phyloP scores from a whole-genome alignment of 345 rosid genomes.

The Murraya koenigii region DNA sequence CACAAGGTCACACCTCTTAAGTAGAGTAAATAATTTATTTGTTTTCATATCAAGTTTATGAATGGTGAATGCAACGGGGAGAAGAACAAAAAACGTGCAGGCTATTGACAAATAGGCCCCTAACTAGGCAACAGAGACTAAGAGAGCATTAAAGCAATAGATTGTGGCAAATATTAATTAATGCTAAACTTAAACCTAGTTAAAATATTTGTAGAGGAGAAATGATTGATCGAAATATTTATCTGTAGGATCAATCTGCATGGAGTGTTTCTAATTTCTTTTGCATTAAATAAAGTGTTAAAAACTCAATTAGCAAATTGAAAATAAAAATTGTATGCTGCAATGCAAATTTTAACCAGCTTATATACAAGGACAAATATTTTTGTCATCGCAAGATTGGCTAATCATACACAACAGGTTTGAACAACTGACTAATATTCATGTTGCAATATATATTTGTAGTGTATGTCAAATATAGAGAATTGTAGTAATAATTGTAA shows the following conservation, averaged over 20 bases:
- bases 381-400: no score
- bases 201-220: neutral
- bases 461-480: no score
- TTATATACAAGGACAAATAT: neutral
- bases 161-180: neutral
- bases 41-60: slow-evolving; percentile 19
- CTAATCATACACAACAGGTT: no score
- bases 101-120: no score
- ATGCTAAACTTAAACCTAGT: neutral
- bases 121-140: no score
- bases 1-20: no score
- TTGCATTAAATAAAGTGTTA: neutral
- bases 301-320: neutral
- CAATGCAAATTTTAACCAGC: neutral
- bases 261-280: no score
- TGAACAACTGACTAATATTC: no score
- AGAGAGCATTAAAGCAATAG: neutral
- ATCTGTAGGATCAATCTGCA: no score
- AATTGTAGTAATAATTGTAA: no score
- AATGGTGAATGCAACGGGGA: slow-evolving; percentile 25
- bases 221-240: neutral
- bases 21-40: no score
- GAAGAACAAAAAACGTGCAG: slow-evolving; percentile 12
- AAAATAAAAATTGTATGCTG: neutral
- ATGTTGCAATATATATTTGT: no score